Conservation (phyloP, 495 filamentous ascomycete species). For the Xylaria curta region DNA sequence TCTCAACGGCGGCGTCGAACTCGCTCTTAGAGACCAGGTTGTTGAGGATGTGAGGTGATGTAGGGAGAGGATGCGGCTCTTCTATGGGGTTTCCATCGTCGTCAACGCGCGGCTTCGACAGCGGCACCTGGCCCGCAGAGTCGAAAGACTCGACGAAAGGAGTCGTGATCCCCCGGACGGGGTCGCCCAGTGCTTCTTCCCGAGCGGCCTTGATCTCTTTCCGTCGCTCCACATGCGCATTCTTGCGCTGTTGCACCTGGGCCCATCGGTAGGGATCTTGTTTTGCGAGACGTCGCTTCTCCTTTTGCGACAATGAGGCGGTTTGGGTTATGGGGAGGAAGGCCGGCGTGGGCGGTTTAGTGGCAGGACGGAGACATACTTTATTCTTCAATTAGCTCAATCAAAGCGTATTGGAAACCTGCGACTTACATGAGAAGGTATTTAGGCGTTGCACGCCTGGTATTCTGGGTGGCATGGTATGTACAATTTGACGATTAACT, state of each 20-base stretch:
- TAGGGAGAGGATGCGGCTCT: slow-evolving; percentile 48
- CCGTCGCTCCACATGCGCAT: slow-evolving; percentile 76
- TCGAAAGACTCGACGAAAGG: slow-evolving; percentile 86
- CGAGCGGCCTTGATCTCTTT: slow-evolving; percentile 67
- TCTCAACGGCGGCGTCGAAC: slow-evolving; percentile 66
- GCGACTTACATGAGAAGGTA: slow-evolving; percentile 63
- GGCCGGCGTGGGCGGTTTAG: slow-evolving; percentile 37
- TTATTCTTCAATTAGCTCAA: slow-evolving; percentile 31
- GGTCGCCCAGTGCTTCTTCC: slow-evolving; percentile 69
- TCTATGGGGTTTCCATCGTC: slow-evolving; percentile 42
- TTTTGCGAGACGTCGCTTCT: slow-evolving; percentile 56
- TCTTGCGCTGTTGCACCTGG: slow-evolving; percentile 78
- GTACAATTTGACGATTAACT: slow-evolving; percentile 13
- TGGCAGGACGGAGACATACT: slow-evolving; percentile 59
- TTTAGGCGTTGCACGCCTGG: slow-evolving; percentile 66
- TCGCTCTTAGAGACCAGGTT: slow-evolving; percentile 72
- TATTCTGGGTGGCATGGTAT: slow-evolving; percentile 78
- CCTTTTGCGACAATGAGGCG: slow-evolving; percentile 53
- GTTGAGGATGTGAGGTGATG: slow-evolving; percentile 65
- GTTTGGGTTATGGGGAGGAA: slow-evolving; percentile 57
- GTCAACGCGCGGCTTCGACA: slow-evolving; percentile 45
- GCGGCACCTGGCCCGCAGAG: slow-evolving; percentile 52
- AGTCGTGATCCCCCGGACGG: slow-evolving; percentile 76
- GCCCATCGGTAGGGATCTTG: slow-evolving; percentile 72
- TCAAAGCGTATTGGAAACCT: neutral